Percentiles rank a stretch among this genome's conserved stretches.
Evolutionary conservation across 176 grass and related monocot genomes (phyloP).

Genomic region (Luzula sylvatica): DNA sequence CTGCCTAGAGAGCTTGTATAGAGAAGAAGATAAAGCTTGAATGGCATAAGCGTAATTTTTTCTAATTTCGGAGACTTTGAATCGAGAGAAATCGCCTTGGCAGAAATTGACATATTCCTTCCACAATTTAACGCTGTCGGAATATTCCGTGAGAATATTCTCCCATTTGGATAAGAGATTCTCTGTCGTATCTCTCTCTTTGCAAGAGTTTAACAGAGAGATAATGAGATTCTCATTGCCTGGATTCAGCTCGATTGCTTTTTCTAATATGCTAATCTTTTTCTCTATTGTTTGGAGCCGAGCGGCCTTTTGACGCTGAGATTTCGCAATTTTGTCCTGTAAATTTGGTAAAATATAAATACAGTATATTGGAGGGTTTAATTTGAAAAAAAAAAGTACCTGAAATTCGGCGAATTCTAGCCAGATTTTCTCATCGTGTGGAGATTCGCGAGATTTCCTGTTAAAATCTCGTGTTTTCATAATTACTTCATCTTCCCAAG

Average conservation of each 20-base stretch:
- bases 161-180: conserved; percentile 62
- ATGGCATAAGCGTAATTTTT: conserved; percentile 65
- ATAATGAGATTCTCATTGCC: conserved; percentile 73
- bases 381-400: conserved; percentile 33
- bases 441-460: conserved; percentile 70
- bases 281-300: conserved; percentile 81
- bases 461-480: conserved; percentile 77
- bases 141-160: conserved; percentile 55
- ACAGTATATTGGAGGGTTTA: not conserved
- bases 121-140: conserved; percentile 80
- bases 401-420: conserved; percentile 87
- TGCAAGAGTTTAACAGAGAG: conserved; percentile 73
- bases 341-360: not conserved
- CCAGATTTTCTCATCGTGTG: conserved; percentile 85
- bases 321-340: conserved; percentile 77
- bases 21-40: conserved; percentile 65
- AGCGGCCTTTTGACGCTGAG: conserved; percentile 68
- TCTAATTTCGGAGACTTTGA: conserved; percentile 76
- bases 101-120: conserved; percentile 86
- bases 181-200: conserved; percentile 58
- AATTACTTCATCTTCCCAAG: conserved; percentile 97
- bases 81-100: conserved; percentile 84
- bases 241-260: conserved; percentile 75
- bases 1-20: conserved; percentile 87
- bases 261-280: conserved; percentile 95